Base-by-base conservation (phyloP, 768 basidiomycete genomes). In the Pluteus cervinus region DNA sequence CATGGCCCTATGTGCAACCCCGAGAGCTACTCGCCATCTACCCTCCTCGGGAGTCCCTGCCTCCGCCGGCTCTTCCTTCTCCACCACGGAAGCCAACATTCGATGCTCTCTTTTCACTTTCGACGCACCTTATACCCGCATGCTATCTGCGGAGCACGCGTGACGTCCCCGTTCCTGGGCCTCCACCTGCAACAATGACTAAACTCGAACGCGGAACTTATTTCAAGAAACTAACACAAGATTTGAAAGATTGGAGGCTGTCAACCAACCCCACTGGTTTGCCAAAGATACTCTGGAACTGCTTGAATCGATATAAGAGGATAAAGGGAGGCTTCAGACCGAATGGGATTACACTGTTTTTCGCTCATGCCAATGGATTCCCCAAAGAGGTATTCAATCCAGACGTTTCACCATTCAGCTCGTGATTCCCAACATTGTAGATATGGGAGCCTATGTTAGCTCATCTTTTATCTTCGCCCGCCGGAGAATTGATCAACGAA, bases 361-460 rank as follows among this genome's bases (percentile, higher is more conserved):
- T 86, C 32, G 75, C 76, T 3, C 91, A 93, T 54, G 88, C 87
- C 2, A 93, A 88, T 56, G 90, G 92, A 1, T 83, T 93, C 48
- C 76, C 75, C 32, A 93, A 92, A 55, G 89, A 93, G 77, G 86
- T 79, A 7, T 4, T 25, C 34, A 3, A 25, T 4, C 33, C 11
- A 5, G 20, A 29, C 37, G 10, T 7, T 28, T 24, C 7, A 25
- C 30, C 16, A 17, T 31, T 32, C 16, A 33, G 21, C 9, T 31
- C 38, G 31, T 22, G 28, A 33, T 28, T 14, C 20, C 14, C 12
- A 26, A 16, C 23, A 37, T 31, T 30, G 16, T 48, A 93, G 88
- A 84, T 74, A 7, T 94, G 85, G 81, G 87, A 93, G 52, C 77
- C 86, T 0, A 69, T 71, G 12, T 43, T 94, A 2, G 55, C 54